Evolutionary conservation across 2,329 filamentous ascomycete genomes (phyloP).

Genomic region (Coniochaeta sp.): DNA sequence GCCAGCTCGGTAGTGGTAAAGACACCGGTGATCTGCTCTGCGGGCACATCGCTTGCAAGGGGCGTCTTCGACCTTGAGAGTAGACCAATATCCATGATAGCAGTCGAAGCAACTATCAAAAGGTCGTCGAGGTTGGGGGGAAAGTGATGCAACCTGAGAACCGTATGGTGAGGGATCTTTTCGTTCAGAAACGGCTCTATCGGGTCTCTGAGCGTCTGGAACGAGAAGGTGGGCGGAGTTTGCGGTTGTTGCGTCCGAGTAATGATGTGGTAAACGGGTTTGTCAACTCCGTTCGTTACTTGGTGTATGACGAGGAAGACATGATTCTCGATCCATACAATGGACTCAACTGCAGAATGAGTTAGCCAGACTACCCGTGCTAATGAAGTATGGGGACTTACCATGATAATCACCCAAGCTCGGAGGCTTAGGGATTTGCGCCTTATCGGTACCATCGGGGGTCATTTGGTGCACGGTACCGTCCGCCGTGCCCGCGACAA

Average conservation of each 20-base stretch:
- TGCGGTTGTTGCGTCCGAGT: constrained; percentile 51
- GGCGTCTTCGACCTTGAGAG: constrained; percentile 67
- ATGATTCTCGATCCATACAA: constrained; percentile 85
- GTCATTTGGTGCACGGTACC: constrained; percentile 80
- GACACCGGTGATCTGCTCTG: constrained; percentile 53
- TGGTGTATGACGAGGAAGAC: constrained; percentile 78
- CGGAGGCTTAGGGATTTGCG: constrained; percentile 70
- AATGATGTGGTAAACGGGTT: constrained; percentile 74
- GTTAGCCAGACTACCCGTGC: constrained; percentile 14
- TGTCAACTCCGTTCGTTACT: constrained; percentile 49
- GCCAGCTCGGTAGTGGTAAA: constrained; percentile 69
- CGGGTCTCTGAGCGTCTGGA: constrained; percentile 69
- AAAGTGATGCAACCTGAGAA: constrained; percentile 72
- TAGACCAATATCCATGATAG: constrained; percentile 70
- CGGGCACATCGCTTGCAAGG: constrained; percentile 52
- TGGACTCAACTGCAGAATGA: constrained; percentile 54
- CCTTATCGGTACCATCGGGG: constrained; percentile 70
- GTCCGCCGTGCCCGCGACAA: constrained; percentile 78
- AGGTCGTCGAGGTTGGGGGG: constrained; percentile 74
- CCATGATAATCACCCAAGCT: constrained; percentile 55
- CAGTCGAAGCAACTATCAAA: constrained; percentile 75
- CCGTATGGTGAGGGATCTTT: constrained; percentile 66
- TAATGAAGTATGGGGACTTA: neutral
- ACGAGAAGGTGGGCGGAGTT: constrained; percentile 50
- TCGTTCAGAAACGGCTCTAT: constrained; percentile 64